phyloP scores from a whole-genome alignment of 2,329 filamentous ascomycete species.

The Arthrobotrys sphaeroides region DNA sequence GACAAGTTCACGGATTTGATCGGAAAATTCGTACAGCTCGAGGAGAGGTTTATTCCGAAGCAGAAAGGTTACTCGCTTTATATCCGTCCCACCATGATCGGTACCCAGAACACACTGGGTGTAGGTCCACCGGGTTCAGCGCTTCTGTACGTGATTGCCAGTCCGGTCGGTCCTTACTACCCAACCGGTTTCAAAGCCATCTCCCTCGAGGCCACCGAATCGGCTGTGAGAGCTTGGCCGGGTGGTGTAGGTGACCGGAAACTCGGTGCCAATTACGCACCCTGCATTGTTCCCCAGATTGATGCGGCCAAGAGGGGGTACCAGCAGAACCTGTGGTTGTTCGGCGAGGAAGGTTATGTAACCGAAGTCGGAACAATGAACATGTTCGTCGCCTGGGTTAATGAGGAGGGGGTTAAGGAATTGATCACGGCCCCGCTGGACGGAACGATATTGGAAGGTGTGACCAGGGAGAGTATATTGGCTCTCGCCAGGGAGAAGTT shows the following conservation, averaged over 20 bases:
- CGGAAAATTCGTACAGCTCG: constrained; percentile 78
- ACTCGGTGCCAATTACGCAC: constrained; percentile 98
- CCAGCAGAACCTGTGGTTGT: constrained; percentile 98
- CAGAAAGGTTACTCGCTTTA: constrained; percentile 92
- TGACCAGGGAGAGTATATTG: constrained; percentile 92
- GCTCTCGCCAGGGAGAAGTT: constrained; percentile 83
- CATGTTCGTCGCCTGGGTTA: constrained; percentile 85
- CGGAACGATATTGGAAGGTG: constrained; percentile 94
- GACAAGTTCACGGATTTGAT: constrained; percentile 82
- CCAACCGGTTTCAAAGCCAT: constrained; percentile 98
- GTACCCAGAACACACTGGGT: constrained; percentile 92
- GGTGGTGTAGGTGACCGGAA: constrained; percentile 98
- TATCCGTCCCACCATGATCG: constrained; percentile 94
- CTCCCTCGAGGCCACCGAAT: constrained; percentile 92
- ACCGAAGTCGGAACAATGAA: constrained; percentile 99
- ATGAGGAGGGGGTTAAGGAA: constrained; percentile 89
- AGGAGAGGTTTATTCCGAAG: constrained; percentile 88
- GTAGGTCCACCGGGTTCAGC: constrained; percentile 92
- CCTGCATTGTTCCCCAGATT: constrained; percentile 95
- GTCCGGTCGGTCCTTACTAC: constrained; percentile 96
- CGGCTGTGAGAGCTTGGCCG: constrained; percentile 96
- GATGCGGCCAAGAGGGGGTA: constrained; percentile 89
- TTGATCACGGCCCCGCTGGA: constrained; percentile 94
- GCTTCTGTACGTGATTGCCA: constrained; percentile 92
- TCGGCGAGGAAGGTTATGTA: constrained; percentile 92